Evolutionary conservation across 176 grass and related monocot genomes (phyloP).

Genomic region (Eremochloa ophiuroides): DNA sequence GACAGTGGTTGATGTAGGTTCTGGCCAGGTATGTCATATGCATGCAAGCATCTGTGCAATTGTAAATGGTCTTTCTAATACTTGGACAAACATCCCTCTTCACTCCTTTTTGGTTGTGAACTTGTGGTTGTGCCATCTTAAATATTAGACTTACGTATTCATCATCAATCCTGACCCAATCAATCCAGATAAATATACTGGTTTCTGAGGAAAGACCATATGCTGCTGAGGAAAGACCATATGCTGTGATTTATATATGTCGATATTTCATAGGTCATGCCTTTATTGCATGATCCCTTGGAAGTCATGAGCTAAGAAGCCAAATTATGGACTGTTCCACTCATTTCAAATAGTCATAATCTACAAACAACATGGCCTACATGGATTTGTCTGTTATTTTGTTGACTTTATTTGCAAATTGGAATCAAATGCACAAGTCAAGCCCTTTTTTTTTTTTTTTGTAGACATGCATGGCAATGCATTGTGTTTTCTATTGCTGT

Average conservation of each 20-base stretch:
- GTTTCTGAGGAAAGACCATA: background rate
- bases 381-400: background rate
- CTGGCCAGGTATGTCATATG: slow-evolving; percentile 69
- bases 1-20: slow-evolving; percentile 91
- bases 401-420: slow-evolving; percentile 20
- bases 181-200: background rate
- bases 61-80: slow-evolving; percentile 3
- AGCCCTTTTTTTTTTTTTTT: background rate
- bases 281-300: background rate
- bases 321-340: background rate
- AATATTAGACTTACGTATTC: background rate
- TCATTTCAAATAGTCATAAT: background rate
- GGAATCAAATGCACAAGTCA: background rate
- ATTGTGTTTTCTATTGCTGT: slow-evolving; percentile 9
- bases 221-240: background rate
- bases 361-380: background rate
- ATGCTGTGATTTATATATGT: background rate
- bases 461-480: background rate
- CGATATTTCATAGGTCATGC: background rate
- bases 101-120: background rate
- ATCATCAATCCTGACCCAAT: slow-evolving; percentile 1
- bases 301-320: background rate
- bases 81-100: background rate
- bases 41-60: background rate
- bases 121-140: background rate